A percentile compares a stretch with the other conserved stretches of the same genome.
These are phyloP conservation scores for Sophora flavescens DNA, from an alignment of 306 rosid genomes.

Conservation along the genomic window DNA sequence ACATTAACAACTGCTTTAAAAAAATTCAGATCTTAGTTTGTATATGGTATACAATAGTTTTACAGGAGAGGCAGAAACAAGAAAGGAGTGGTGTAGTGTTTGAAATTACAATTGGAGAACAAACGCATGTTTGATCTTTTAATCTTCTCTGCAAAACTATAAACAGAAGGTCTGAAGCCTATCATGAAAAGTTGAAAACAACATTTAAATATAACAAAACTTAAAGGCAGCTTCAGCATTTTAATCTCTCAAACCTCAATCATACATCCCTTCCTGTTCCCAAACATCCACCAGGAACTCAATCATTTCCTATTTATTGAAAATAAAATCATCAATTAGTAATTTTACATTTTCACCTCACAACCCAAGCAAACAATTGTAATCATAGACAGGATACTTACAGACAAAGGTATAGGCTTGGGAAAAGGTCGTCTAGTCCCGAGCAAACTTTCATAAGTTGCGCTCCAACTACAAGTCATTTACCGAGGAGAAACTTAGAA, in stretches of 20 bases:
- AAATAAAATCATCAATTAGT: constrained; percentile 38
- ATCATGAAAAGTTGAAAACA: not conserved
- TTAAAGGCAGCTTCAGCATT: constrained; percentile 43
- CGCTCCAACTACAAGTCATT: constrained; percentile 68
- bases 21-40: constrained; percentile 40
- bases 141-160: constrained; percentile 51
- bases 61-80: constrained; percentile 51
- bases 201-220: not conserved
- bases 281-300: constrained; percentile 87
- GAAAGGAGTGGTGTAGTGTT: too few relatives aligned
- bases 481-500: constrained; percentile 21
- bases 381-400: constrained; percentile 57
- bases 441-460: constrained; percentile 83
- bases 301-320: constrained; percentile 76
- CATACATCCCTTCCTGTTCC: constrained; percentile 93
- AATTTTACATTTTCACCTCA: constrained; percentile 32
- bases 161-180: constrained; percentile 40
- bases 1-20: constrained; percentile 38
- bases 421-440: constrained; percentile 74
- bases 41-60: constrained; percentile 34
- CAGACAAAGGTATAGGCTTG: constrained; percentile 76
- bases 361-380: constrained; percentile 36
- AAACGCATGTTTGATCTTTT: constrained; percentile 43
- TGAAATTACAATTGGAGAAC: too few relatives aligned
- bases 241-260: constrained; percentile 68